Conservation (phyloP, 1,139 yeast species). For the Hansenula sp. region DNA sequence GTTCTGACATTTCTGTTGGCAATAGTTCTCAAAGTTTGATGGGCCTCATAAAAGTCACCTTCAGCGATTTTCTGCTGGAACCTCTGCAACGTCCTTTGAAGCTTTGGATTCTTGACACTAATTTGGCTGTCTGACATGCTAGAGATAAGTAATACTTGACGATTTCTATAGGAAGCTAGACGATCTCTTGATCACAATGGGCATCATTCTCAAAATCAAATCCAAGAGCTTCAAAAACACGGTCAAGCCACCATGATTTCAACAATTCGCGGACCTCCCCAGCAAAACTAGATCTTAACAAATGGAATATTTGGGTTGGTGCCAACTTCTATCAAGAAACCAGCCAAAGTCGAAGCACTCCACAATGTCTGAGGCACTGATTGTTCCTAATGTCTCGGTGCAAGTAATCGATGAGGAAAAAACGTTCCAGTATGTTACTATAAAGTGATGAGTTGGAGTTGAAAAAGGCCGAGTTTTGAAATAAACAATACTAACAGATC, state of each 20-base stretch:
- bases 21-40: constrained; percentile 86
- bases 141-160: background rate
- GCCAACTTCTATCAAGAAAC: constrained; percentile 6
- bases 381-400: constrained; percentile 36
- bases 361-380: constrained; percentile 5
- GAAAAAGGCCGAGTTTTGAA: no score
- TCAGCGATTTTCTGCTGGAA: constrained; percentile 66
- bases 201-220: no score
- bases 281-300: background rate
- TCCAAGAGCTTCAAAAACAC: no score
- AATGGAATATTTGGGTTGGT: background rate
- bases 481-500: background rate
- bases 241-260: no score
- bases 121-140: constrained; percentile 5
- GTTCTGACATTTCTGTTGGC: constrained; percentile 77
- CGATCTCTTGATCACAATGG: no score
- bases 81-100: constrained; percentile 57
- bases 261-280: background rate
- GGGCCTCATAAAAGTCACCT: constrained; percentile 90
- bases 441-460: background rate
- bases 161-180: no score
- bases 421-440: constrained; percentile 39
- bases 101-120: constrained; percentile 29
- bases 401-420: constrained; percentile 83
- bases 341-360: background rate